Evolutionary conservation across 192 early-diverging fungal genomes (phyloP), one percentile per base, ranked within the genome.

Genomic region (Kappamyces sp.): DNA sequence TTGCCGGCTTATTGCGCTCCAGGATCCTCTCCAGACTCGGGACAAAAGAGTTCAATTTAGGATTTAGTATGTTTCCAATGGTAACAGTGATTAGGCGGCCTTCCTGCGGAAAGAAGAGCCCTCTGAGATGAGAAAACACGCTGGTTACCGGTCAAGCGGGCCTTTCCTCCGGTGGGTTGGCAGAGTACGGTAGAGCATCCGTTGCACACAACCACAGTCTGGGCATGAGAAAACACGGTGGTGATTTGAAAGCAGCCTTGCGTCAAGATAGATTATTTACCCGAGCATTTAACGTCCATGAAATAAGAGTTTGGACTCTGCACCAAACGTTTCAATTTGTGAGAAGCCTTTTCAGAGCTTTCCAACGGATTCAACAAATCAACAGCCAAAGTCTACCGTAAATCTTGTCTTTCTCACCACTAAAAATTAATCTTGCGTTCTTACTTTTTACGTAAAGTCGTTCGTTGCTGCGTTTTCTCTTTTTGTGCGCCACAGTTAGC

Each of bases 191-290:
- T 93, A 64, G 88, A 83, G 84, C 96, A 99, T 61, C 87, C 85
- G 61, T 84, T 76, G 86, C 96, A 99, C 57, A 94, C 71, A 55
- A 99, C 96, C 52, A 99, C 96, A 64, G 93, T 93, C 77, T 99
- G 94, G 71, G 94, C 93, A 79, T 99, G 94, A 78, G 85, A 88
- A 87, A 99, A 99, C 68, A 99, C 93, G 68, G 93, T 96, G 77
- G 93, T 96, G 79, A 99, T 94, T 73, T 88, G 83, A 73, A 90
- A 86, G 85, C 94, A 97, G 51, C 88, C 87, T 88, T 59, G 4
- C 45, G 36, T 48, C 51, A 57, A 46, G 45, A 45, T 61, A 69
- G 66, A 54, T 34, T 5, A 48, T 66, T 31, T 58, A 78, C 86
- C 89, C 54, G 89, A 76, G 83, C 93, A 95, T 79, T 94, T 95